These are phyloP conservation scores for Solanum hybrid DNA, from an alignment of 305 asterid species.

Conservation along the genomic window DNA sequence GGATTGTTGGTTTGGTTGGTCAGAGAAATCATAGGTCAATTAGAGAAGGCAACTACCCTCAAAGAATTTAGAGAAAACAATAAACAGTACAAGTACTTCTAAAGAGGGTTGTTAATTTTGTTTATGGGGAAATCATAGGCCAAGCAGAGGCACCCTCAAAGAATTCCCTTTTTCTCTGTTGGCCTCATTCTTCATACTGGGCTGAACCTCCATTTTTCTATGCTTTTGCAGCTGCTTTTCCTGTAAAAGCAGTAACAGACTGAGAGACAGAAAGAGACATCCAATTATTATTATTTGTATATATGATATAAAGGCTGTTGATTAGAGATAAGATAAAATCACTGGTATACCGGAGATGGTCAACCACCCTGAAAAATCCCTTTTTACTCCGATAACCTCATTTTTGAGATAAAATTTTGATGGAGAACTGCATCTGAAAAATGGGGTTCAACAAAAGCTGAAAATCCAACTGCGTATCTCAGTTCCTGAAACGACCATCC, in stretches of 20 bases:
- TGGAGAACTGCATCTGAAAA: not conserved
- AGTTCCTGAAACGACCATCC: not conserved
- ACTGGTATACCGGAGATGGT: conserved; percentile 13
- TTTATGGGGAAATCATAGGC: not conserved
- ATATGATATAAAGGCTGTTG: not conserved
- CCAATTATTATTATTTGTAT: not conserved
- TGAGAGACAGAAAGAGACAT: not conserved
- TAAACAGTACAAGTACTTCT: not conserved
- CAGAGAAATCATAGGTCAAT: not conserved
- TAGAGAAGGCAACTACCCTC: not conserved
- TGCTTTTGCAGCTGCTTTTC: not conserved
- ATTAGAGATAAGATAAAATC: not conserved
- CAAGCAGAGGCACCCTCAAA: not conserved
- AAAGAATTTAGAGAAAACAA: not conserved
- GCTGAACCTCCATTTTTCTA: not conserved
- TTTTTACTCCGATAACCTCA: not conserved
- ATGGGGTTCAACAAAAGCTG: not conserved
- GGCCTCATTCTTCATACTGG: not conserved
- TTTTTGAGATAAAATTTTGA: not conserved
- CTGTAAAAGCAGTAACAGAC: not conserved
- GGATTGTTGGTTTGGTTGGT: not conserved
- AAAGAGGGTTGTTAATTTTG: not conserved
- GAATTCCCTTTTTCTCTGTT: not conserved
- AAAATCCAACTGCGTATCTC: not conserved
- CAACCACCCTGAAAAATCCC: conserved; percentile 18